These are phyloP conservation scores for Lecanicillium sp. DNA, from an alignment of 2,329 filamentous ascomycete genomes.

Conservation along the genomic window DNA sequence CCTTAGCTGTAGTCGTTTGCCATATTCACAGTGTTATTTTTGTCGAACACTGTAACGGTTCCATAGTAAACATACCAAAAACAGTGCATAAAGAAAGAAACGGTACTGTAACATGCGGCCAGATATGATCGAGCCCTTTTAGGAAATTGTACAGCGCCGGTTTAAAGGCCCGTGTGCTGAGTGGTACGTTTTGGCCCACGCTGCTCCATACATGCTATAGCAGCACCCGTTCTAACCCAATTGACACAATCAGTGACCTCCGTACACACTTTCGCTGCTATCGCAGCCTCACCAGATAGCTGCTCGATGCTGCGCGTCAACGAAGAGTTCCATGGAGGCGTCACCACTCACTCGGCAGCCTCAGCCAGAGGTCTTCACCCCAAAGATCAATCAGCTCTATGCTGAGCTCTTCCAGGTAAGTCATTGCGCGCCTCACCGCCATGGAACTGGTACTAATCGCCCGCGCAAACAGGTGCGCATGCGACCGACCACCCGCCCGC, in stretches of 20 bases:
- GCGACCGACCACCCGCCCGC: slow-evolving; percentile 15
- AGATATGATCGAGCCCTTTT: neutral
- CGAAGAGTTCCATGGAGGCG: slow-evolving; percentile 58
- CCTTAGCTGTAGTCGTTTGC: no score
- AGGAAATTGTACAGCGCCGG: neutral
- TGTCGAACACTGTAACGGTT: no score
- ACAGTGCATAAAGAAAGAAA: neutral
- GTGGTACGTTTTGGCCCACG: neutral
- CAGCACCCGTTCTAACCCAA: slow-evolving; percentile 1
- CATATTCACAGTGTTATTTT: no score
- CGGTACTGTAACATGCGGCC: neutral
- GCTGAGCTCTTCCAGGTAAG: slow-evolving; percentile 71
- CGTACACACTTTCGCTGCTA: neutral
- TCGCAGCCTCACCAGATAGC: slow-evolving; percentile 2
- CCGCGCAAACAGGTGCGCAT: slow-evolving; percentile 6
- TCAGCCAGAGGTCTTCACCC: slow-evolving; percentile 84
- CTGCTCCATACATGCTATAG: neutral
- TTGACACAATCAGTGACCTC: neutral
- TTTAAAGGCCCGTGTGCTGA: no score
- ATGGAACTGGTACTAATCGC: neutral
- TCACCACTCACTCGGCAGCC: slow-evolving; percentile 92
- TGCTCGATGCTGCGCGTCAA: slow-evolving; percentile 3
- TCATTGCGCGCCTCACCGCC: slow-evolving; percentile 12
- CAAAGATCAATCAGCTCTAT: slow-evolving; percentile 90
- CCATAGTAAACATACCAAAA: neutral